phyloP scores from a whole-genome alignment of 192 early-diverging fungal species.

The Polychytrium aggregatum region DNA sequence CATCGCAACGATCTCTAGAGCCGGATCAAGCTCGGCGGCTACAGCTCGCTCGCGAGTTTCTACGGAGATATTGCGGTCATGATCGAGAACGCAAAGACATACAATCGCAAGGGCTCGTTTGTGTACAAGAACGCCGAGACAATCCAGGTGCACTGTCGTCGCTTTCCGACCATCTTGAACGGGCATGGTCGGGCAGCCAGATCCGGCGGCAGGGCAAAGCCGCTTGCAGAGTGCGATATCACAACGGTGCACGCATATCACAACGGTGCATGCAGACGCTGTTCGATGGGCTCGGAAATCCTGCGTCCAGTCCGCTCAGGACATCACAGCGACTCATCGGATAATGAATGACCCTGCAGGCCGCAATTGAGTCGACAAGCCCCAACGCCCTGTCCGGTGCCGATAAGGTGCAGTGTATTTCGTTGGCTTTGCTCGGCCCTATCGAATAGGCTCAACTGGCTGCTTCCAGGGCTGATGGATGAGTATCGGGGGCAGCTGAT shows the following conservation, averaged over 20 bases:
- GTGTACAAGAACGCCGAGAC: conserved; percentile 13
- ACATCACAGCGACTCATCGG: background rate
- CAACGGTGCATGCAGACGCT: background rate
- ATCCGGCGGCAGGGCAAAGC: background rate
- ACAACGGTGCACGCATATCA: background rate
- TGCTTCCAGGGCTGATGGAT: no score
- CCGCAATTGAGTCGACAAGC: no score
- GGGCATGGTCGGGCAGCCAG: background rate
- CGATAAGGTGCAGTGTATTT: no score
- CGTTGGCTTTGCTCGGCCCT: no score
- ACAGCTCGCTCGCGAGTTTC: conserved; percentile 56
- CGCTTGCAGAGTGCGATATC: background rate
- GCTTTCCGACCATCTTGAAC: no score
- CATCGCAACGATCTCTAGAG: no score
- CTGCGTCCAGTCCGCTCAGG: background rate
- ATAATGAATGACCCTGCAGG: no score
- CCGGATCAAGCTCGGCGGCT: no score
- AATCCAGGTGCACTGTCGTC: background rate
- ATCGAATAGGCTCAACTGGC: no score
- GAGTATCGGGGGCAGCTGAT: no score
- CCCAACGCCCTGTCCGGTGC: no score
- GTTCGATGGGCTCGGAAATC: background rate
- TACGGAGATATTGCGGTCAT: conserved; percentile 65
- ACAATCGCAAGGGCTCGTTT: conserved; percentile 69
- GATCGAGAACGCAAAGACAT: conserved; percentile 80